Evolutionary conservation across 2,329 filamentous ascomycete genomes (phyloP).

Genomic region (Pseudogymnoascus sp.): DNA sequence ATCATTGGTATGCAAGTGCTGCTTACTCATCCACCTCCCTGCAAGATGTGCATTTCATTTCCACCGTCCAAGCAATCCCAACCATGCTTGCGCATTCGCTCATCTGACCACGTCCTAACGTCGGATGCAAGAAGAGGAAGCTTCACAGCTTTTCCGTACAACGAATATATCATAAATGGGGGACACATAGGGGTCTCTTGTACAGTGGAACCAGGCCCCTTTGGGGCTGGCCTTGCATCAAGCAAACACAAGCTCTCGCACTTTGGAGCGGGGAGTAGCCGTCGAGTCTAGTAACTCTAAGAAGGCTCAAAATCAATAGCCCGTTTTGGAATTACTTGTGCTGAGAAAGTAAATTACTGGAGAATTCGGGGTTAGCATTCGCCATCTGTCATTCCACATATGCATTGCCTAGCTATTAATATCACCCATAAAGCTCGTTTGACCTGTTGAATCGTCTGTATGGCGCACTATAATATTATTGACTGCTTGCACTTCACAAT

Average conservation of each 20-base stretch:
- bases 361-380: not conserved
- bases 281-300: not conserved
- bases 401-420: not conserved
- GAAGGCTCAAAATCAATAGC: not conserved
- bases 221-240: not conserved
- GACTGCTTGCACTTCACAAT: not conserved
- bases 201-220: not conserved
- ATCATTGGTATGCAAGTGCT: not conserved
- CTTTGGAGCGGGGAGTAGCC: not conserved
- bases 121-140: not conserved
- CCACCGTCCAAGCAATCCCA: not conserved
- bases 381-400: not conserved
- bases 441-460: not conserved
- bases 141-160: conserved; percentile 5
- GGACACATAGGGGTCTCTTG: not conserved
- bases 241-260: conserved; percentile 2
- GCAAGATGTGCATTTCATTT: not conserved
- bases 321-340: not conserved
- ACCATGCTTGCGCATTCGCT: not conserved
- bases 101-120: not conserved
- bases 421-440: not conserved
- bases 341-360: not conserved
- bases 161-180: conserved; percentile 2
- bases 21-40: not conserved
- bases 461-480: not conserved